phyloP scores from a whole-genome alignment of 106 monocot genomes.

The Acanthochlamys bracteata region DNA sequence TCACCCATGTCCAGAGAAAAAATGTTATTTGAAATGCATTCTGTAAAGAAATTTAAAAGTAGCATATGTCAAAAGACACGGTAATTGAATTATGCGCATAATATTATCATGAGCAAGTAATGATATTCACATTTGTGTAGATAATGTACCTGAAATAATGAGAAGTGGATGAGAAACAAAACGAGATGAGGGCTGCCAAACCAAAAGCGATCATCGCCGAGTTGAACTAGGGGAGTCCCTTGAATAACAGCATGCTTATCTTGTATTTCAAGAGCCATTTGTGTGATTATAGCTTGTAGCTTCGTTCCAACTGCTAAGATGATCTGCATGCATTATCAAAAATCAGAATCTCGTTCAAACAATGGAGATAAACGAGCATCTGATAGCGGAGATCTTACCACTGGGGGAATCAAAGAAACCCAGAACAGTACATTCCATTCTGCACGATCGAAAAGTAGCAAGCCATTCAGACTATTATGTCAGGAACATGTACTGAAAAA shows the following conservation, averaged over 20 bases:
- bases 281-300: slow-evolving; percentile 64
- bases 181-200: slow-evolving; percentile 41
- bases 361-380: not conserved
- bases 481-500: not conserved
- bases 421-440: slow-evolving; percentile 41
- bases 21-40: slow-evolving; percentile 81
- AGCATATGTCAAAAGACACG: too few relatives aligned
- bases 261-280: slow-evolving; percentile 72
- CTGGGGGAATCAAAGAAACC: slow-evolving; percentile 57
- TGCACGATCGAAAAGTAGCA: not conserved
- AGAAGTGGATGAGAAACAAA: slow-evolving; percentile 61
- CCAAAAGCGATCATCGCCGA: slow-evolving; percentile 72
- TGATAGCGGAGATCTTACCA: slow-evolving; percentile 36
- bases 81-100: too few relatives aligned
- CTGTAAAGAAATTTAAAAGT: slow-evolving; percentile 54
- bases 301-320: slow-evolving; percentile 77
- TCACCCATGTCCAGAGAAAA: slow-evolving; percentile 92
- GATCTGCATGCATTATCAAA: slow-evolving; percentile 30
- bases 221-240: slow-evolving; percentile 77
- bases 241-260: slow-evolving; percentile 65
- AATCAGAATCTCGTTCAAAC: not conserved
- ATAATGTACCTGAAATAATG: slow-evolving; percentile 57
- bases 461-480: not conserved
- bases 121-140: slow-evolving; percentile 25
- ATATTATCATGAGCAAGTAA: slow-evolving; percentile 17